phyloP scores from a whole-genome alignment of 768 basidiomycete species.

The Phaffia tasmanica region DNA sequence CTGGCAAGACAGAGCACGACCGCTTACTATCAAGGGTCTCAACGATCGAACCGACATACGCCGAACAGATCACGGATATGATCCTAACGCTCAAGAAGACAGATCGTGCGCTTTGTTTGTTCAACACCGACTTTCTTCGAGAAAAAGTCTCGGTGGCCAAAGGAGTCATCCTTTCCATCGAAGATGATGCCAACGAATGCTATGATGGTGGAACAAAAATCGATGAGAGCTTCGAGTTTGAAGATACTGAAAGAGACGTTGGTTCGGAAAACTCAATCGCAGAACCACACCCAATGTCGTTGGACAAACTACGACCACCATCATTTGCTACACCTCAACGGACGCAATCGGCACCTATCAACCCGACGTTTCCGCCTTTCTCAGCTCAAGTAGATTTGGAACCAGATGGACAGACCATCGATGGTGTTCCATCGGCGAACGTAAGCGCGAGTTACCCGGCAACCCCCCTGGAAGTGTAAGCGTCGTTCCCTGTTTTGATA shows the following conservation, averaged over 20 bases:
- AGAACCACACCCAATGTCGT: neutral
- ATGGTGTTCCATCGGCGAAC: too few relatives aligned
- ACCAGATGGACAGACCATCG: too few relatives aligned
- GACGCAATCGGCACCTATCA: slow-evolving; percentile 14
- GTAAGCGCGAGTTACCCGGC: too few relatives aligned
- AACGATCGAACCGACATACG: slow-evolving; percentile 43
- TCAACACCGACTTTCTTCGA: slow-evolving; percentile 68
- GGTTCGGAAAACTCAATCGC: neutral
- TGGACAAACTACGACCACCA: neutral
- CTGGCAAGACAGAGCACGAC: slow-evolving; percentile 44
- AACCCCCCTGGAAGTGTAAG: too few relatives aligned
- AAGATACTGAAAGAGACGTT: too few relatives aligned
- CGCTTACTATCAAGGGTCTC: slow-evolving; percentile 58
- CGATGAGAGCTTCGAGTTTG: too few relatives aligned
- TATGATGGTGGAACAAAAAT: slow-evolving; percentile 47
- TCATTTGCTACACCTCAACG: slow-evolving; percentile 13
- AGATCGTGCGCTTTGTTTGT: slow-evolving; percentile 81
- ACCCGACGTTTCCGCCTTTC: neutral
- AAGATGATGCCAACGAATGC: slow-evolving; percentile 43
- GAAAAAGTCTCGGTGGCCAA: slow-evolving; percentile 72
- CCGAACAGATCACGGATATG: slow-evolving; percentile 59
- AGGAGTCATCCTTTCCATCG: slow-evolving; percentile 46
- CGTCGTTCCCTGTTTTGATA: too few relatives aligned
- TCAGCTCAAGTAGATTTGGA: too few relatives aligned
- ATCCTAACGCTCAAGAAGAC: slow-evolving; percentile 77